Evolutionary conservation across 768 basidiomycete species (phyloP), one percentile per base, ranked within the genome.

Genomic region (Pleurotus tuber-regium): DNA sequence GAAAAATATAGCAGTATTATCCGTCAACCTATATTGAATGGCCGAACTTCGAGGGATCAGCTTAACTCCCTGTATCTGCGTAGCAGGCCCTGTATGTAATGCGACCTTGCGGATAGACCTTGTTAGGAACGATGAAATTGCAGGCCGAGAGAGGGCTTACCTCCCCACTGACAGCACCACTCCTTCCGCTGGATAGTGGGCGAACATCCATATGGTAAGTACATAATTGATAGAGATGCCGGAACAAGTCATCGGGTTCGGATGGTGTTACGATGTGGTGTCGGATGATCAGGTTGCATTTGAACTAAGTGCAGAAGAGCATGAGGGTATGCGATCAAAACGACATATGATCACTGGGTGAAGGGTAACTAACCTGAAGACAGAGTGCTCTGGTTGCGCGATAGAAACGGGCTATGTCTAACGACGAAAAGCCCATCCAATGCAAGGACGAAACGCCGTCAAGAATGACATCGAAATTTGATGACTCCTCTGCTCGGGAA

Each of bases 111-210:
- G 29, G 16, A 8, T 21, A 30, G n/a, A 14, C 16, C 54, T 28
- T 33, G 26, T 31, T 16, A 31, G 36, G 10, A 44, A 42, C 9
- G 31, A 31, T 8, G 16, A 46, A 1, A 8, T n/a, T 35, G 26
- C 11, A 12, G 10, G n/a, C 36, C 23, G 40, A 54, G 10, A 41
- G 3, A 25, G 18, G 43, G 47, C 53, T 73, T 44, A 87, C 89
- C 75, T 90, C 86, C 16, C 89, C 90, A 52, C 82, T 88, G 24
- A 92, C 85, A 18, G 82, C 74, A 2, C 88, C 89, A 54, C 90
- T 92, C 21, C 83, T 72, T 4, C 89, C 89, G 55, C 86, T 90
- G 1, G 83, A 72, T 5, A 92, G 70, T 0, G 89, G 81, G 33
- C 76, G 72, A 2, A 91, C 83, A 52, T 91, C 89, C 3, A 91